phyloP scores from a whole-genome alignment of 768 basidiomycete genomes.

The Trichaptum fuscoviolaceum region DNA sequence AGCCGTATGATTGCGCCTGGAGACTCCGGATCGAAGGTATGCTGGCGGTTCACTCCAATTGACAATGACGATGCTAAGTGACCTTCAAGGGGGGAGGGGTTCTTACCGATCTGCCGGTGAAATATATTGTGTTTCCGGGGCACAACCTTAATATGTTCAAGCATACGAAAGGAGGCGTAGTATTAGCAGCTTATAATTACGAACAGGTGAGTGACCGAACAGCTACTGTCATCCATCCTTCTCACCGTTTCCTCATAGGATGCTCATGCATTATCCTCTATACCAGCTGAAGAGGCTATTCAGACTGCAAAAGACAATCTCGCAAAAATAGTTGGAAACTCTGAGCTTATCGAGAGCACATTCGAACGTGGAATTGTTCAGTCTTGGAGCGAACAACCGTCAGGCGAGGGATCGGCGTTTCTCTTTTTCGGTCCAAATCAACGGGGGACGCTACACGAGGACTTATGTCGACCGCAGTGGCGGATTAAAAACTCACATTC shows the following conservation, averaged over 20 bases:
- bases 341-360: neutral
- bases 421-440: neutral
- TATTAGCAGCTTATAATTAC: neutral
- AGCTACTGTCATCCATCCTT: neutral
- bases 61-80: neutral
- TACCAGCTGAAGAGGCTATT: neutral
- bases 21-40: neutral
- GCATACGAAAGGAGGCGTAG: neutral
- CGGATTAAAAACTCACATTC: neutral
- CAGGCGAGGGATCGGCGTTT: neutral
- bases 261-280: neutral
- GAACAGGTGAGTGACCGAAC: neutral
- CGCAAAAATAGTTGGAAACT: neutral
- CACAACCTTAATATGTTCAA: neutral
- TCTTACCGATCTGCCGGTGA: neutral
- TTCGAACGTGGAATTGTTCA: neutral
- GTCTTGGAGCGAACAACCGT: neutral
- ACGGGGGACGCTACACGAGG: neutral
- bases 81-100: neutral
- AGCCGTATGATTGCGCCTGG: neutral
- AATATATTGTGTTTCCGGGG: neutral
- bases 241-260: neutral
- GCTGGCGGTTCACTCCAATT: neutral
- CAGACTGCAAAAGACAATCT: neutral
- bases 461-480: neutral